Evolutionary conservation across 2,329 filamentous ascomycete species (phyloP).

Genomic region (Rasamsonia emersonii): DNA sequence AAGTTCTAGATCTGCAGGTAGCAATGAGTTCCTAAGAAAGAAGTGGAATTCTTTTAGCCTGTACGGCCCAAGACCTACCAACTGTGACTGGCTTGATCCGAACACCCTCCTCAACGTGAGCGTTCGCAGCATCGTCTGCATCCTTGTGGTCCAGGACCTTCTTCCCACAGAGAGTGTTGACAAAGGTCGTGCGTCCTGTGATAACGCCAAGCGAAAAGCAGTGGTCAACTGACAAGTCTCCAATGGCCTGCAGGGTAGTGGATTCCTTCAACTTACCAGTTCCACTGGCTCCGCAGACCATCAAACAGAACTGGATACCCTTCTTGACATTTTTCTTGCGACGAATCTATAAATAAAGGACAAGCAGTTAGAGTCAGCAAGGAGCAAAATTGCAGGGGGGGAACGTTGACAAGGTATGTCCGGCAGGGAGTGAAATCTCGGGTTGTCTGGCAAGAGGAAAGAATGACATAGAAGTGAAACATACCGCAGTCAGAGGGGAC

Average conservation of each 20-base stretch:
- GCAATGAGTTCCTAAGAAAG: constrained; percentile 22
- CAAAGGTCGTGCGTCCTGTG: constrained; percentile 90
- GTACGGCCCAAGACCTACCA: constrained; percentile 50
- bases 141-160: constrained; percentile 86
- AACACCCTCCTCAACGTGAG: constrained; percentile 91
- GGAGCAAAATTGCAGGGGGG: neutral
- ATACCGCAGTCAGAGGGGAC: constrained; percentile 46
- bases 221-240: constrained; percentile 4
- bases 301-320: constrained; percentile 99
- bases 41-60: constrained; percentile 1
- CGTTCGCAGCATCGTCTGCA: constrained; percentile 76
- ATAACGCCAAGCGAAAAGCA: constrained; percentile 10
- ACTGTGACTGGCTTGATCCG: constrained; percentile 98
- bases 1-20: constrained; percentile 68
- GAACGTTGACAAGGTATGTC: neutral
- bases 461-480: constrained; percentile 20
- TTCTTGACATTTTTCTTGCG: constrained; percentile 99
- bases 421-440: no score
- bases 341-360: constrained; percentile 77
- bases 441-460: constrained; percentile 15
- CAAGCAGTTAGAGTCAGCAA: constrained; percentile 1
- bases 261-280: constrained; percentile 73
- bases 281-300: constrained; percentile 98
- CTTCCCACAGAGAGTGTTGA: constrained; percentile 98
- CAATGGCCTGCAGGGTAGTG: no score